A percentile compares a stretch with the other conserved stretches of the same genome.
These are phyloP conservation scores for Xylaria sp. DNA, from an alignment of 2,329 filamentous ascomycete species.

Conservation along the genomic window DNA sequence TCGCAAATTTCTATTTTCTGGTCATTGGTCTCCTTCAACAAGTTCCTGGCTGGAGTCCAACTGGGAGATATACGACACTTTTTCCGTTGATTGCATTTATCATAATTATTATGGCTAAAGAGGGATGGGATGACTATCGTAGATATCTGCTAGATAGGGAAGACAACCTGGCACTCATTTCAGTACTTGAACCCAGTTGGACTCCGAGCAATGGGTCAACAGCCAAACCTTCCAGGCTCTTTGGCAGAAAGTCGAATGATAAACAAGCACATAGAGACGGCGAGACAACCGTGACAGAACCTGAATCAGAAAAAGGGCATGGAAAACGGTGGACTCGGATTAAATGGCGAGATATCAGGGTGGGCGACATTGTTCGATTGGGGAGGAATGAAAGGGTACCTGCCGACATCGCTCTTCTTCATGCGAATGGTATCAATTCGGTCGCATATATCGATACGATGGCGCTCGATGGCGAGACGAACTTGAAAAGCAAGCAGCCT, in stretches of 20 bases:
- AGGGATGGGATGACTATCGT: conserved; percentile 86
- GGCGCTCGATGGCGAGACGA: conserved; percentile 85
- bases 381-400: conserved; percentile 81
- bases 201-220: conserved; percentile 31
- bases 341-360: conserved; percentile 75
- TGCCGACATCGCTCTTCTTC: conserved; percentile 82
- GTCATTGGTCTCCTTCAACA: conserved; percentile 85
- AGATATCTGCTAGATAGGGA: conserved; percentile 82
- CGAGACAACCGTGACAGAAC: conserved; percentile 11
- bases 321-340: conserved; percentile 60
- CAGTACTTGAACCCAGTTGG: conserved; percentile 23
- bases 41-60: conserved; percentile 80
- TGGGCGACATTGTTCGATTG: conserved; percentile 77
- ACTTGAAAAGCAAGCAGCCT: conserved; percentile 79
- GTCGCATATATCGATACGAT: conserved; percentile 87
- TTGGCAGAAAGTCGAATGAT: background rate
- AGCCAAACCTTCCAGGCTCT: conserved; percentile 14
- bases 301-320: conserved; percentile 30
- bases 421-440: conserved; percentile 79
- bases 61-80: conserved; percentile 78
- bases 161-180: conserved; percentile 69
- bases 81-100: conserved; percentile 80
- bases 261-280: background rate
- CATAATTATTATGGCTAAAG: conserved; percentile 83
- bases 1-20: conserved; percentile 90